Evolutionary conservation across 2,329 filamentous ascomycete species (phyloP).

Genomic region (Chrysoporthe cubensis): DNA sequence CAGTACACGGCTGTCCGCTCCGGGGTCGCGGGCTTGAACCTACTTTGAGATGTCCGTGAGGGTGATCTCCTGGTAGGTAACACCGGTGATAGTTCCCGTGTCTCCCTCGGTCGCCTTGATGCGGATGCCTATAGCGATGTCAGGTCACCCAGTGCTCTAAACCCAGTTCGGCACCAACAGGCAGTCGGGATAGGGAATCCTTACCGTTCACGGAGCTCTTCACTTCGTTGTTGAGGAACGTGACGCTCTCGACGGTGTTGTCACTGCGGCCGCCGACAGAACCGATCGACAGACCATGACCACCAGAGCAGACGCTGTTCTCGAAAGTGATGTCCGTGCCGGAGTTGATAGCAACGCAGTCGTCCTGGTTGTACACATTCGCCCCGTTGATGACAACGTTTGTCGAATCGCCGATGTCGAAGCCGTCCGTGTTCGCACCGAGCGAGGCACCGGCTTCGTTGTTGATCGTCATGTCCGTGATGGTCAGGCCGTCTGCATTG

Average conservation of each 20-base stretch:
- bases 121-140: slow-evolving; percentile 21
- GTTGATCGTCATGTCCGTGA: slow-evolving; percentile 59
- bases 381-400: slow-evolving; percentile 55
- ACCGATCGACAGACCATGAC: slow-evolving; percentile 60
- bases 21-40: not conserved
- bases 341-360: slow-evolving; percentile 63
- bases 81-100: slow-evolving; percentile 24
- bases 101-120: slow-evolving; percentile 27
- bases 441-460: slow-evolving; percentile 56
- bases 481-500: slow-evolving; percentile 44
- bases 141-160: slow-evolving; percentile 14
- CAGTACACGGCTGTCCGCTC: not conserved
- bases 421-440: slow-evolving; percentile 59
- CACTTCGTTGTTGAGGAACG: slow-evolving; percentile 51
- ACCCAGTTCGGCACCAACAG: not conserved
- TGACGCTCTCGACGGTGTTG: slow-evolving; percentile 56
- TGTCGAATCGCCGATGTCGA: slow-evolving; percentile 52
- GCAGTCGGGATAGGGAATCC: not conserved
- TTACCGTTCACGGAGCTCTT: slow-evolving; percentile 56
- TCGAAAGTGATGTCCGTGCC: slow-evolving; percentile 47
- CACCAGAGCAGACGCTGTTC: slow-evolving; percentile 49
- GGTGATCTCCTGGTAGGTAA: slow-evolving; percentile 27
- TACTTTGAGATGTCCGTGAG: slow-evolving; percentile 25
- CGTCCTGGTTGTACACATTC: slow-evolving; percentile 61
- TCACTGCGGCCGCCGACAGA: slow-evolving; percentile 57